Base-by-base conservation (phyloP, 1,284 basidiomycete species). In the Hymenochaete sp. region DNA sequence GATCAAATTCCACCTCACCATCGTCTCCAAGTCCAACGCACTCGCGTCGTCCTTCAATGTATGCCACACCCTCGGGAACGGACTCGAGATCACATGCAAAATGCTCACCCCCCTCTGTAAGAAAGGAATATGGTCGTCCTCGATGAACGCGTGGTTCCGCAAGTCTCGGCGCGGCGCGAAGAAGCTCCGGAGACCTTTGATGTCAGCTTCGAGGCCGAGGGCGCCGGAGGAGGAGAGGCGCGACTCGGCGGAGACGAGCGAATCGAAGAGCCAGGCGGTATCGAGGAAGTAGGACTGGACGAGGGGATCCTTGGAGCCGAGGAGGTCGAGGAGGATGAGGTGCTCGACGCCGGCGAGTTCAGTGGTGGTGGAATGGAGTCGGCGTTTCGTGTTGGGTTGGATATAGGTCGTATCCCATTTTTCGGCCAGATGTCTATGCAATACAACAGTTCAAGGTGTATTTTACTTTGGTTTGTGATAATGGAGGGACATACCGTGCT, bases 51-150 rank as follows among this genome's bases (percentile, higher is more conserved):
- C 96, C 87, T 93, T 55, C 22, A 92, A 59, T 11, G 74, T 84
- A 63, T 98, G 96, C 96, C 95, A 98, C 4, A 96, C 93, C 2
- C 42, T 51, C 0, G 96, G 96, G 61, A 98, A 98, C 0, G 90
- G 93, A 33, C 76, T 77, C 0, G 93, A 67, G 49, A 98, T 98
- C 41, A 98, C 59, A 61, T 99, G 96, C 52, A 98, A 64, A 39
- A 98, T 68, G 47, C 81, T 90, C 14, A 99, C 93, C 4, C 95
- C 96, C 43, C 71, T 65, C 28, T 70, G 63, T 36, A 96, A 58
- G 66, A 99, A 98, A 11, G 96, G 96, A 21, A 92, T 62, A 62
- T 99, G 96, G 65, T 99, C 96, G 62, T 99, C 96, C 33, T 81
- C 89, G 48, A 98, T 84, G 38, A 80, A 82, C 1, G 77, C 79